Percentiles rank a stretch among this genome's conserved stretches.
Conservation (phyloP, 2,329 filamentous ascomycete species). For the Paecilomyces niveus region DNA sequence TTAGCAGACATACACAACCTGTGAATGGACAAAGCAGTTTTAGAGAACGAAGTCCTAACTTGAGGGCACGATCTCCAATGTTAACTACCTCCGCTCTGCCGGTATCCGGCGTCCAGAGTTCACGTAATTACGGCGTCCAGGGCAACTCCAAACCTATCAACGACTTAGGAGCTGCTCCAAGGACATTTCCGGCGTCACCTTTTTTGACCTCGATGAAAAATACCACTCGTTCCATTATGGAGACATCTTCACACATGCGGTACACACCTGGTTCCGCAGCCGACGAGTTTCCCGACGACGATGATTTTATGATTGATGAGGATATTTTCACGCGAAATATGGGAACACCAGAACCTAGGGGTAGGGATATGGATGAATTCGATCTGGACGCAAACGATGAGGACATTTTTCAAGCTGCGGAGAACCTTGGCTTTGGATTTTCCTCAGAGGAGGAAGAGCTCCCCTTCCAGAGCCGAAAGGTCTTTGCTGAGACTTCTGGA, state of each 20-base stretch:
- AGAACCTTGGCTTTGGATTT: conserved; percentile 26
- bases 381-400: conserved; percentile 38
- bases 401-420: conserved; percentile 39
- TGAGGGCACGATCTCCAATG: not conserved
- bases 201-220: not conserved
- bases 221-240: not conserved
- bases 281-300: conserved; percentile 10
- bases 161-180: too few relatives aligned
- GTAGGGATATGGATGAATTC: conserved; percentile 30
- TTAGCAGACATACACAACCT: conserved; percentile 2
- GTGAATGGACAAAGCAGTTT: not conserved
- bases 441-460: conserved; percentile 7
- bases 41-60: not conserved
- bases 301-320: conserved; percentile 15
- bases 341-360: conserved; percentile 25
- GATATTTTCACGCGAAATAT: conserved; percentile 32
- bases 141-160: not conserved
- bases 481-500: conserved; percentile 36
- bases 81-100: not conserved
- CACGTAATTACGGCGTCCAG: not conserved
- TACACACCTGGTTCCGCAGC: not conserved
- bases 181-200: too few relatives aligned
- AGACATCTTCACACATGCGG: not conserved
- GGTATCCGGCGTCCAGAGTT: not conserved
- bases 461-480: conserved; percentile 19